Percentiles rank a stretch among this genome's conserved stretches.
Conservation (phyloP, 2,329 filamentous ascomycete species). For the Calonectria pseudoturangicola region DNA sequence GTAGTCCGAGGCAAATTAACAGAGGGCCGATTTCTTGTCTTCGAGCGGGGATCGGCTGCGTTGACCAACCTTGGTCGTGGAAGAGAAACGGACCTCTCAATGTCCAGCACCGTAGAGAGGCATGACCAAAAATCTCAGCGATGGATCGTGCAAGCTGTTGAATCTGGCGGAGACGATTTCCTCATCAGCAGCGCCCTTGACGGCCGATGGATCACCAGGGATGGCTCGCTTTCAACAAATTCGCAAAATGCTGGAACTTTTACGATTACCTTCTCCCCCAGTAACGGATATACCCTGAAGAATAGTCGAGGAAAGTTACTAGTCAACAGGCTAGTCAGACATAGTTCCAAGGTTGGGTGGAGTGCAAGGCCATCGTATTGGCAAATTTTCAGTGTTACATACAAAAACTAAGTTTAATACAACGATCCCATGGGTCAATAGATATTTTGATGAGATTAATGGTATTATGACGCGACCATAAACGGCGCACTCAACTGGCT, state of each 20-base stretch:
- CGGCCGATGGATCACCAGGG: constrained; percentile 14
- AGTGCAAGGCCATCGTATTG: constrained; percentile 1
- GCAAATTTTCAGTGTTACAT: constrained; percentile 15
- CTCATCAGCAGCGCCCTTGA: constrained; percentile 75
- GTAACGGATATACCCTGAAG: constrained; percentile 39
- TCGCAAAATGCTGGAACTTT: constrained; percentile 45
- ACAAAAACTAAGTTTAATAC: neutral
- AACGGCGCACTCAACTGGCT: no score
- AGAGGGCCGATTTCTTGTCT: constrained; percentile 72
- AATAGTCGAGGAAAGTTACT: neutral
- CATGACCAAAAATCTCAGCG: constrained; percentile 60
- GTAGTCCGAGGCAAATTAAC: constrained; percentile 69
- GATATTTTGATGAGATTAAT: no score
- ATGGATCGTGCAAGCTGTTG: constrained; percentile 68
- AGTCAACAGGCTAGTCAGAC: neutral
- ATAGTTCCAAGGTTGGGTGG: neutral
- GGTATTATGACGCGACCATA: no score
- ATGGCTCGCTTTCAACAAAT: constrained; percentile 22
- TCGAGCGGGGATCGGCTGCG: constrained; percentile 67
- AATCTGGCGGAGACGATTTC: constrained; percentile 54
- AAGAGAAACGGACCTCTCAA: constrained; percentile 41
- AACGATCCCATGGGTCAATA: neutral
- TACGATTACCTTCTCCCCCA: constrained; percentile 42
- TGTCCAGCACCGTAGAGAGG: constrained; percentile 53
- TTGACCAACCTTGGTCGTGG: constrained; percentile 50